Conservation (phyloP, 345 rosid genomes). For the Barbarea vulgaris region DNA sequence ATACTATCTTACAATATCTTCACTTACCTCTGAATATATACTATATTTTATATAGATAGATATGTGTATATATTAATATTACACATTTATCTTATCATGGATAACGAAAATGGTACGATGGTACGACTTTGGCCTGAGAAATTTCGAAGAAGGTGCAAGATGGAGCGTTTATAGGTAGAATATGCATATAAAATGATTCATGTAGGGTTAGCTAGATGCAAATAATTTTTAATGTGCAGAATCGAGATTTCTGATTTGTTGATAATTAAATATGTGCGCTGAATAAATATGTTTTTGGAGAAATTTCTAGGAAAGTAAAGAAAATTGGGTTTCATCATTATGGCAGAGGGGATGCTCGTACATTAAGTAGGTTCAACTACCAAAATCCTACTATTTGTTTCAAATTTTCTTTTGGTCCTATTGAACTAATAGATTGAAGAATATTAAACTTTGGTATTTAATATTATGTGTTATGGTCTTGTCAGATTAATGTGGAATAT, state of each 20-base stretch:
- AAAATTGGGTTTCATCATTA: slow-evolving; percentile 7
- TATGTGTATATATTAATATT: neutral
- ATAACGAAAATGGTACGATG: slow-evolving; percentile 19
- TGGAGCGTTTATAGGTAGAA: slow-evolving; percentile 5
- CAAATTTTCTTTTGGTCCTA: too few relatives aligned
- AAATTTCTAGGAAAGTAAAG: slow-evolving; percentile 28
- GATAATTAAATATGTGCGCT: neutral
- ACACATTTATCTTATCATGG: neutral
- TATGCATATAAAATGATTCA: neutral
- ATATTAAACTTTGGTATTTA: too few relatives aligned
- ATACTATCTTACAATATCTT: slow-evolving; percentile 28
- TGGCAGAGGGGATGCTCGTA: slow-evolving; percentile 13
- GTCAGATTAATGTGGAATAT: too few relatives aligned
- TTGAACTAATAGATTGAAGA: too few relatives aligned
- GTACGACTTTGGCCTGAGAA: slow-evolving; percentile 37
- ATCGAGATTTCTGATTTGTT: neutral
- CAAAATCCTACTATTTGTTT: too few relatives aligned
- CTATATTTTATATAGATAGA: neutral
- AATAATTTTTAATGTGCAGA: slow-evolving; percentile 6
- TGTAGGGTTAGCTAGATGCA: slow-evolving; percentile 1
- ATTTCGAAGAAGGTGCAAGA: slow-evolving; percentile 38
- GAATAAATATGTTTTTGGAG: neutral
- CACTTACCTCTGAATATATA: slow-evolving; percentile 3
- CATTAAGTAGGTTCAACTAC: slow-evolving; percentile 30
- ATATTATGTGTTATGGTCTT: too few relatives aligned